Percentiles rank a stretch among this genome's conserved stretches.
Conservation (phyloP, 768 basidiomycete genomes). For the Mycena epipterygia region DNA sequence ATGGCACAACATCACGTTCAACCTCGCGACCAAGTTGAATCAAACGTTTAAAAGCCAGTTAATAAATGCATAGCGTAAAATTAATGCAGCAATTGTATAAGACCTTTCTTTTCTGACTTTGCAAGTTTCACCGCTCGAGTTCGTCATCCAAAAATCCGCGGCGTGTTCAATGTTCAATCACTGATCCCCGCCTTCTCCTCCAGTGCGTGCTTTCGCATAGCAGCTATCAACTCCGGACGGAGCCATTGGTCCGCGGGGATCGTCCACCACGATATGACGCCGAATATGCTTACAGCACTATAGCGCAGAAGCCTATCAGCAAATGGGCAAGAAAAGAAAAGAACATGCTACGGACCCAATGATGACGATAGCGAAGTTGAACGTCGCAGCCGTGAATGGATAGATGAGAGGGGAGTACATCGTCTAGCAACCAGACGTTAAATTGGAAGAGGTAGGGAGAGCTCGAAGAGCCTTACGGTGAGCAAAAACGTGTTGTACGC, state of each 20-base stretch:
- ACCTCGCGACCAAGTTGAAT: too few relatives aligned
- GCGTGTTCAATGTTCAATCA: too few relatives aligned
- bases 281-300: conserved; percentile 5
- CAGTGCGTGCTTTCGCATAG: neutral
- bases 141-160: too few relatives aligned
- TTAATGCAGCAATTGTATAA: too few relatives aligned
- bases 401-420: neutral
- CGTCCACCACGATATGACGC: conserved; percentile 1
- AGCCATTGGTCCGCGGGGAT: conserved; percentile 5
- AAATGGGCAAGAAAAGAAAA: neutral
- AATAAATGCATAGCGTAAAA: too few relatives aligned
- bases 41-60: too few relatives aligned
- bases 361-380: conserved; percentile 9
- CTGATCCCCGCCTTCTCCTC: conserved; percentile 1
- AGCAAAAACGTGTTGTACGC: neutral
- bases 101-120: too few relatives aligned
- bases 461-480: neutral
- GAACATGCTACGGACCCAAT: neutral
- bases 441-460: neutral
- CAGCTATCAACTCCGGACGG: neutral
- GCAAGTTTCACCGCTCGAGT: too few relatives aligned
- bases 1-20: too few relatives aligned
- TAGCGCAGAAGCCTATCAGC: neutral
- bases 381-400: neutral
- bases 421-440: neutral